These are phyloP conservation scores for Colletotrichum tamarilloi DNA, from an alignment of 2,329 filamentous ascomycete species.

Conservation along the genomic window DNA sequence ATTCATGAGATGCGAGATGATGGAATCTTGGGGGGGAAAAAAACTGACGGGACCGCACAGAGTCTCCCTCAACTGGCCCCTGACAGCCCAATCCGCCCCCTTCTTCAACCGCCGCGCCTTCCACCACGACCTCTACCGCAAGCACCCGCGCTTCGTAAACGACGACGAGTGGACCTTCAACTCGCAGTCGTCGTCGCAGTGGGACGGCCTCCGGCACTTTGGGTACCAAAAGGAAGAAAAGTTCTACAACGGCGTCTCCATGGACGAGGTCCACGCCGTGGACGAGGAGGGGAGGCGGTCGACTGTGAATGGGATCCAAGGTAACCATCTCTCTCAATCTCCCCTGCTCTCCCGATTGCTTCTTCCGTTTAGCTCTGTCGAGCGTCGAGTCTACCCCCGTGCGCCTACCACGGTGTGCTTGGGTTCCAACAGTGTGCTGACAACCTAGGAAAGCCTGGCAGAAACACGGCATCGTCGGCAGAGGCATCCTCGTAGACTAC, in stretches of 20 bases:
- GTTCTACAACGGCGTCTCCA: constrained; percentile 45
- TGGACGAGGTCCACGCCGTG: constrained; percentile 61
- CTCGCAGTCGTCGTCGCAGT: constrained; percentile 52
- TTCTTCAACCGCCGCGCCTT: constrained; percentile 47
- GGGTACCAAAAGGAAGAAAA: constrained; percentile 50
- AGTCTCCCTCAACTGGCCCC: constrained; percentile 48
- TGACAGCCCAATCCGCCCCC: constrained; percentile 45
- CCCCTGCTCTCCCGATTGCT: too few relatives aligned
- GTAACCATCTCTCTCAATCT: background rate
- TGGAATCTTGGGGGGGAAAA: too few relatives aligned
- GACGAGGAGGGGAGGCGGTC: constrained; percentile 38
- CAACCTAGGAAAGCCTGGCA: constrained; percentile 29
- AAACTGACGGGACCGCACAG: constrained; percentile 21
- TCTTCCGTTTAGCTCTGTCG: too few relatives aligned
- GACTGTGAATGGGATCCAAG: constrained; percentile 37
- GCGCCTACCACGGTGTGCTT: too few relatives aligned
- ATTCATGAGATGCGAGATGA: too few relatives aligned
- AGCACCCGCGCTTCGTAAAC: constrained; percentile 43
- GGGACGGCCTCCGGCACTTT: constrained; percentile 53
- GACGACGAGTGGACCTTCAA: constrained; percentile 49
- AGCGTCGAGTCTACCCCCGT: too few relatives aligned
- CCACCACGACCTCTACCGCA: constrained; percentile 44
- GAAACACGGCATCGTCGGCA: constrained; percentile 55
- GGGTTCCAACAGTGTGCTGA: background rate
- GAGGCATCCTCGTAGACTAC: constrained; percentile 65